Percentiles rank a stretch among this genome's conserved stretches.
Evolutionary conservation across 768 basidiomycete genomes (phyloP).

Genomic region (Hemileccinum rubropunctum): DNA sequence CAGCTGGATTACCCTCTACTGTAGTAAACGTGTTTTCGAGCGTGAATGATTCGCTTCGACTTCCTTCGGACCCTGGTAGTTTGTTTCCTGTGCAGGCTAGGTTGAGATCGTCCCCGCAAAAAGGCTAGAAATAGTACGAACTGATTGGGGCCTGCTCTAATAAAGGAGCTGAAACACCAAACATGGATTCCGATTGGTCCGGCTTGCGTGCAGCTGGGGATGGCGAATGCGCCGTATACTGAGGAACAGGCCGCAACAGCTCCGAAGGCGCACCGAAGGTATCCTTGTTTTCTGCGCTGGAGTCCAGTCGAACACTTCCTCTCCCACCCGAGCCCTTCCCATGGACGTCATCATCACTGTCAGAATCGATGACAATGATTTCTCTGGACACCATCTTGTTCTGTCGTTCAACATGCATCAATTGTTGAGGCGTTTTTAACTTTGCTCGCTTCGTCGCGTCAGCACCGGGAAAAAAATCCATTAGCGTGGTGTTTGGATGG

Average conservation of each 20-base stretch:
- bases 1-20: not conserved
- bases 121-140: slow-evolving; percentile 12
- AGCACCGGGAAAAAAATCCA: slow-evolving; percentile 42
- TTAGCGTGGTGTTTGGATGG: slow-evolving; percentile 38
- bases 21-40: not conserved
- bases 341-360: slow-evolving; percentile 40
- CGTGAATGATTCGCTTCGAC: not conserved
- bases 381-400: slow-evolving; percentile 28
- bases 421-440: slow-evolving; percentile 6
- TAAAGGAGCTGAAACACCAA: slow-evolving; percentile 19
- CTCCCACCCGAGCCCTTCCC: not conserved
- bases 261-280: slow-evolving; percentile 27
- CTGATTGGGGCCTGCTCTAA: slow-evolving; percentile 2
- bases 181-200: slow-evolving; percentile 8
- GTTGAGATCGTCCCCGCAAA: not conserved
- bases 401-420: not conserved
- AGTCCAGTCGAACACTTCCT: not conserved
- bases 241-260: slow-evolving; percentile 13
- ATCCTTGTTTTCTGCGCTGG: not conserved
- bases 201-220: not conserved
- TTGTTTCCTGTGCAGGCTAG: slow-evolving; percentile 1
- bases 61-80: not conserved
- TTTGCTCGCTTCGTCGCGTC: slow-evolving; percentile 23
- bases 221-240: not conserved
- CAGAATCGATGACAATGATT: slow-evolving; percentile 63